Conservation (phyloP, 164 flowering plant species). For the Amborella trichopoda region DNA sequence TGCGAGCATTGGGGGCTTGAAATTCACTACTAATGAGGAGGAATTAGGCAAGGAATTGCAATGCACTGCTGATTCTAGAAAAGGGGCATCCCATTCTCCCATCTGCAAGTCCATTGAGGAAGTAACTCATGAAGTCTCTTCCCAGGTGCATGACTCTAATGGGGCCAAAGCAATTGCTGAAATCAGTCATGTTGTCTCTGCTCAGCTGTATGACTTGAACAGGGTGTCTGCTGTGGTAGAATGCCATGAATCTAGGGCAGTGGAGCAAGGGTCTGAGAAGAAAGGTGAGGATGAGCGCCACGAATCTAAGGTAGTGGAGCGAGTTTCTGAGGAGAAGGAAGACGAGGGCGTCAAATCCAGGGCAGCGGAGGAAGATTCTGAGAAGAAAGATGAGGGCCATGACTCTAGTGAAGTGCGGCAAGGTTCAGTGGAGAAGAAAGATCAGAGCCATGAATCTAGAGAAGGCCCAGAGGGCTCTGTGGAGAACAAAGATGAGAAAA, state of each 20-base stretch:
- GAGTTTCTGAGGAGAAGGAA: no score
- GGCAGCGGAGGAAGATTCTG: slow-evolving; percentile 26
- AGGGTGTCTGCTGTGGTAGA: no score
- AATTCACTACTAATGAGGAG: slow-evolving; percentile 44
- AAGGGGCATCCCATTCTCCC: slow-evolving; percentile 15
- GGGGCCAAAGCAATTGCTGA: no score
- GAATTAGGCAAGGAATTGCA: slow-evolving; percentile 67
- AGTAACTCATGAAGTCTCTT: no score
- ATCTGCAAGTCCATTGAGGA: no score
- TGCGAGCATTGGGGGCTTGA: slow-evolving; percentile 84
- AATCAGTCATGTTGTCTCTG: no score
- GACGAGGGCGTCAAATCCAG: slow-evolving; percentile 22
- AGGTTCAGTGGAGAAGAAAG: slow-evolving; percentile 10
- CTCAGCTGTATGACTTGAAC: not conserved
- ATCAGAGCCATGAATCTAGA: slow-evolving; percentile 36
- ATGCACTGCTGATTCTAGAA: slow-evolving; percentile 91
- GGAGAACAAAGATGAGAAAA: slow-evolving; percentile 23
- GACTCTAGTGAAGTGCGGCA: not conserved
- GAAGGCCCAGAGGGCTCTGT: slow-evolving; percentile 12
- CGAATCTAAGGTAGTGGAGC: slow-evolving; percentile 17
- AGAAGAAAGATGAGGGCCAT: slow-evolving; percentile 5
- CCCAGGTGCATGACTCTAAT: no score
- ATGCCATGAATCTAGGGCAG: no score
- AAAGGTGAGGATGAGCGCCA: not conserved
- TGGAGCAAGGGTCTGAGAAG: not conserved